Evolutionary conservation across 2,329 filamentous ascomycete genomes (phyloP).

Genomic region (Xylariaceae sp.): DNA sequence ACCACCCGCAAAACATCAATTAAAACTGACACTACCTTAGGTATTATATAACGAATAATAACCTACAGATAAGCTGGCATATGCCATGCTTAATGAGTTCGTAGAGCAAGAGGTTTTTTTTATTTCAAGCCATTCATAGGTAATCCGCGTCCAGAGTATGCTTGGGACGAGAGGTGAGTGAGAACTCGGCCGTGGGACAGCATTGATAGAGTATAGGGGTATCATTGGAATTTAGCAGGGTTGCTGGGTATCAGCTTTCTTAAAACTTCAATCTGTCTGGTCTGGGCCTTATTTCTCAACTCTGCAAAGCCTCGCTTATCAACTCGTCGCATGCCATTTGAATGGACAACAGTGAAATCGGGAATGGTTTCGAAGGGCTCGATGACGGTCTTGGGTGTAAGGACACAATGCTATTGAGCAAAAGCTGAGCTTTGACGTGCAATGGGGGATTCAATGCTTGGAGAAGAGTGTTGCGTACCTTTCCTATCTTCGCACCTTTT

Average conservation of each 20-base stretch:
- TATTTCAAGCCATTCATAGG: no score
- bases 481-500: conserved; percentile 58
- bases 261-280: conserved; percentile 65
- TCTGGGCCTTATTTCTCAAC: conserved; percentile 59
- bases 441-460: conserved; percentile 18
- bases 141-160: no score
- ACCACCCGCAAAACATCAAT: no score
- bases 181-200: no score
- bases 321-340: conserved; percentile 53
- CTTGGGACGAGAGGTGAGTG: no score
- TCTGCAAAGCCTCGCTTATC: conserved; percentile 61
- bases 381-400: conserved; percentile 62
- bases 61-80: no score
- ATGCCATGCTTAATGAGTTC: no score
- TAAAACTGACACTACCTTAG: no score
- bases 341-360: conserved; percentile 68
- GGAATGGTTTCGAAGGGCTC: conserved; percentile 54
- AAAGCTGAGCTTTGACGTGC: conserved; percentile 1
- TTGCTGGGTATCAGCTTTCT: conserved; percentile 64
- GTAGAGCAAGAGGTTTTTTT: no score
- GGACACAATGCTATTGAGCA: conserved; percentile 58
- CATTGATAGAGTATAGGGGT: no score
- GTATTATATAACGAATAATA: no score
- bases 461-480: no score
- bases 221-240: conserved; percentile 46